These are phyloP conservation scores for Pseudocercospora pini-densiflorae DNA, from an alignment of 2,329 filamentous ascomycete species.

Conservation along the genomic window DNA sequence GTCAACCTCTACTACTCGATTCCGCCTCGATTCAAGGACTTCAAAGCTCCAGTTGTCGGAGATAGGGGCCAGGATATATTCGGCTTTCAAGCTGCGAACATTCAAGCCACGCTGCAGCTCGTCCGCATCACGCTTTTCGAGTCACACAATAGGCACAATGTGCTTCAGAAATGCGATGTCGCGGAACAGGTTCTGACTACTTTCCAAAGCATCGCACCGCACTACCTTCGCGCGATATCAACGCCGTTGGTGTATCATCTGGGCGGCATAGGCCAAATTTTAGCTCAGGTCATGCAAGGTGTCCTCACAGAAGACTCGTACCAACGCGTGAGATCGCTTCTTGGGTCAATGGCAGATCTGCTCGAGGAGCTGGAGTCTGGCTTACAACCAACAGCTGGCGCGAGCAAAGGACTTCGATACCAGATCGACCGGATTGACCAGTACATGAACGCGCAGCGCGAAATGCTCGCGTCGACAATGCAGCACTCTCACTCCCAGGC, in stretches of 20 bases:
- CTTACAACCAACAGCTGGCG: constrained; percentile 46
- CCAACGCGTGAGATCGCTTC: constrained; percentile 46
- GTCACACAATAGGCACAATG: constrained; percentile 25
- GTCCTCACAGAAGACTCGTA: constrained; percentile 50
- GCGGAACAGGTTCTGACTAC: constrained; percentile 50
- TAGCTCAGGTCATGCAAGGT: constrained; percentile 54
- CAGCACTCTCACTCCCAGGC: constrained; percentile 9
- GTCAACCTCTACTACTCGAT: constrained; percentile 36
- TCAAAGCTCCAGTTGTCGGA: constrained; percentile 35
- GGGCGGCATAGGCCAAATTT: constrained; percentile 54
- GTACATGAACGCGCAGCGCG: constrained; percentile 44
- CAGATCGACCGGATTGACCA: constrained; percentile 52
- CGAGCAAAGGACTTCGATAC: constrained; percentile 45
- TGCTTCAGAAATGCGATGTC: constrained; percentile 53
- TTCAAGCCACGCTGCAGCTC: constrained; percentile 54
- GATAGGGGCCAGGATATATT: constrained; percentile 46
- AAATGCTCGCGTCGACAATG: constrained; percentile 23
- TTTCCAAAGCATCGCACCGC: constrained; percentile 50
- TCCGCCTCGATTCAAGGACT: constrained; percentile 39
- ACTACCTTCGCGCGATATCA: constrained; percentile 54
- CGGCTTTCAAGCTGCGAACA: constrained; percentile 57
- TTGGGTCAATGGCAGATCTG: constrained; percentile 52
- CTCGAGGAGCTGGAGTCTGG: constrained; percentile 50
- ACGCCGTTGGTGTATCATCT: constrained; percentile 56
- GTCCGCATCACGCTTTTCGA: constrained; percentile 53